phyloP scores from a whole-genome alignment of 306 rosid species.

The Leucaena leucocephala region DNA sequence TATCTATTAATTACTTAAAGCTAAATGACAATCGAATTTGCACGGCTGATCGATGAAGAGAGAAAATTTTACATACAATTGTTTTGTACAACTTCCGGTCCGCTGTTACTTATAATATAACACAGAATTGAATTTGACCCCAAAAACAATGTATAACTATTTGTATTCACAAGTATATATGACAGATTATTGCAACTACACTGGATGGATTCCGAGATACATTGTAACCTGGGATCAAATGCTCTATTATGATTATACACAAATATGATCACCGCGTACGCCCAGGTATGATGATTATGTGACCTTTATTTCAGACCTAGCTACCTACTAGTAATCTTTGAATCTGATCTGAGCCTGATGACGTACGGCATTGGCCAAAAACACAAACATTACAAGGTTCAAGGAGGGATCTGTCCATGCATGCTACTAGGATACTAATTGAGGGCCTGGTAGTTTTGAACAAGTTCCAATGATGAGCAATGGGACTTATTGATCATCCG shows the following conservation, averaged over 20 bases:
- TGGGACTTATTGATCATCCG: conserved; percentile 36
- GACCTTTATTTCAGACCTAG: conserved; percentile 54
- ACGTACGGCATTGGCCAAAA: neutral
- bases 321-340: conserved; percentile 21
- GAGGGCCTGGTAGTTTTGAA: neutral
- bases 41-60: neutral
- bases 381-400: conserved; percentile 26
- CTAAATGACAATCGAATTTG: neutral
- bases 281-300: conserved; percentile 28
- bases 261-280: conserved; percentile 39
- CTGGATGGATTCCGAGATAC: conserved; percentile 14
- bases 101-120: neutral
- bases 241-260: conserved; percentile 30
- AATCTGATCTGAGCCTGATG: conserved; percentile 8
- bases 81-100: conserved; percentile 43
- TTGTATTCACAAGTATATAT: conserved; percentile 30
- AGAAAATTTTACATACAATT: conserved; percentile 8
- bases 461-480: neutral
- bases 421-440: neutral
- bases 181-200: conserved; percentile 25
- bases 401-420: neutral
- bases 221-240: conserved; percentile 25
- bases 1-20: neutral
- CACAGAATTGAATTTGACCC: neutral
- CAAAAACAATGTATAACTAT: conserved; percentile 26